Evolutionary conservation across 106 monocot species (phyloP), one percentile per base, ranked within the genome.

Genomic region (Allium cepa): DNA sequence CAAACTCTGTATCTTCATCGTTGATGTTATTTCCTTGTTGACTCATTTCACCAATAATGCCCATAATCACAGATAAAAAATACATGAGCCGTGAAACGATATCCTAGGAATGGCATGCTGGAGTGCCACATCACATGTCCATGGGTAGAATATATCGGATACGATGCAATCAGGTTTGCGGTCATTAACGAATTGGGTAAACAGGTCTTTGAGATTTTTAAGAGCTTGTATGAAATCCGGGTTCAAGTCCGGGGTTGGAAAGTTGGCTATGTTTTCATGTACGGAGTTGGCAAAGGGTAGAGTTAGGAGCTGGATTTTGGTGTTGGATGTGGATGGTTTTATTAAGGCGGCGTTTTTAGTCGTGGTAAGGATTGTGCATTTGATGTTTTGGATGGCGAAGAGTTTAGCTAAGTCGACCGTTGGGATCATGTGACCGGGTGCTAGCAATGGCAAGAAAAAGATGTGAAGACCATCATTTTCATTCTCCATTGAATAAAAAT

Each of bases 401-500:
- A 75, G 68, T 2, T 7, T 22, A 58, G 75, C 49, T 14, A 68
- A 48, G 59, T 68, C 69, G 0, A 75, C 57, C 61, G 55, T 55
- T n/a, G 69, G 68, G 60, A 75, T 50, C 68, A 69, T 69, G 75
- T 75, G 68, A 14, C 68, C 68, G 0, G 52, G 68, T 1, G 68
- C 57, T 6, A 59, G 47, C 10, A 75, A 67, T 4, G 74, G 74
- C 11, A 75, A 28, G 67, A 75, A 75, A 65, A 75, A 50, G 36
- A 75, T 50, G 67, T 75, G 74, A 9, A 75, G 74, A 52, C 58
- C 59, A 8, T 60, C 26, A 10, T 36, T 36, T 36, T 5, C 36
- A 55, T 55, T 8, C 15, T 4, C 53, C 53, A 55, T 55, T 55
- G 53, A 55, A 36, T 5, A 36, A 36, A 36, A 36, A 36, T 4